Evolutionary conservation across 805 yeast genomes (phyloP).

Genomic region (Scheffersomyces ergatensis): DNA sequence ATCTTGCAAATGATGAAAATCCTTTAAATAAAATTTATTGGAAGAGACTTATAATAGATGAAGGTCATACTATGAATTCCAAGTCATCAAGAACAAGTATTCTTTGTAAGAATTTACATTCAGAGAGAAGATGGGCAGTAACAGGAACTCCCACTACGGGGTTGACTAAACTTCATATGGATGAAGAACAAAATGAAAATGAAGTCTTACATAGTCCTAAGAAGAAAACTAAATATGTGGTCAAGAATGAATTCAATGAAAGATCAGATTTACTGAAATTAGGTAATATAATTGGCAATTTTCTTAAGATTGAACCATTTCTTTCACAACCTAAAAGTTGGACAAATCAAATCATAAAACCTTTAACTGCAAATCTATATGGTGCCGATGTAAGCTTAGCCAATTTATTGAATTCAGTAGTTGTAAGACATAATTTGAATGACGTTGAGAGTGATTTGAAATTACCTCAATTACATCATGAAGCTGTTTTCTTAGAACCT

Average conservation of each 20-base stretch:
- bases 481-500: conserved; percentile 57
- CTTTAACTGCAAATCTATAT: conserved; percentile 38
- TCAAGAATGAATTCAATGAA: conserved; percentile 50
- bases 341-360: conserved; percentile 45
- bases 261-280: conserved; percentile 51
- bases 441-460: conserved; percentile 56
- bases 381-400: conserved; percentile 42
- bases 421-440: conserved; percentile 55
- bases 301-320: conserved; percentile 62
- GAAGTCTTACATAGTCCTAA: conserved; percentile 9
- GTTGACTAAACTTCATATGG: conserved; percentile 54
- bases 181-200: conserved; percentile 22
- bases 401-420: conserved; percentile 42
- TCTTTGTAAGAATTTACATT: conserved; percentile 45
- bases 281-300: conserved; percentile 52
- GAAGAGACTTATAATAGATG: conserved; percentile 74
- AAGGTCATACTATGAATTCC: conserved; percentile 65
- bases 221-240: conserved; percentile 35
- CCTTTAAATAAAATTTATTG: conserved; percentile 49
- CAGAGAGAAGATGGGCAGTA: conserved; percentile 71
- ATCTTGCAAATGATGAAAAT: conserved; percentile 17
- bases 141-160: conserved; percentile 80
- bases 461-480: conserved; percentile 59
- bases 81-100: conserved; percentile 48
- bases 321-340: conserved; percentile 45